Evolutionary conservation across 805 yeast species (phyloP).

Genomic region (Hemisphaericaspora nanyangensis): DNA sequence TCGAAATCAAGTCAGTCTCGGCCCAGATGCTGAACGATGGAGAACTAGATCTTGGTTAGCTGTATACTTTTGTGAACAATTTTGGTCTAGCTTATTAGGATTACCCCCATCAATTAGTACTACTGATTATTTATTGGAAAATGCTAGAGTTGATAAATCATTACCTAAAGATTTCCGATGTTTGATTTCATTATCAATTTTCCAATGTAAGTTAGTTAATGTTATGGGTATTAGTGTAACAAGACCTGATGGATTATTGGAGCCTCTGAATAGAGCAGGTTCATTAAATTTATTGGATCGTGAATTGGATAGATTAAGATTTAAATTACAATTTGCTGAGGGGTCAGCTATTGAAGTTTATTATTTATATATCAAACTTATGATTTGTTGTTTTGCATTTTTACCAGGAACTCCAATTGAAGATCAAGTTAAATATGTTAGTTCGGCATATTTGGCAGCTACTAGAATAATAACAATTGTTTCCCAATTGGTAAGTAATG

Average conservation of each 20-base stretch:
- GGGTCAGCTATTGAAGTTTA: conserved; percentile 72
- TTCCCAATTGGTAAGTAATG: conserved; percentile 60
- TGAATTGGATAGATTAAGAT: conserved; percentile 70
- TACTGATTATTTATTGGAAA: conserved; percentile 73
- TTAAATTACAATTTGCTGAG: conserved; percentile 58
- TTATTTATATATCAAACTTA: conserved; percentile 70
- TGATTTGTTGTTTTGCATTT: conserved; percentile 86
- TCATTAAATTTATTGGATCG: conserved; percentile 72
- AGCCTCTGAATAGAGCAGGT: conserved; percentile 77
- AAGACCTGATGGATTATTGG: conserved; percentile 85
- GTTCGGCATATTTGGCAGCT: conserved; percentile 74
- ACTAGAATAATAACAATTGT: conserved; percentile 78
- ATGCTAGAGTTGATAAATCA: conserved; percentile 61
- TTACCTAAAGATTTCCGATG: conserved; percentile 72
- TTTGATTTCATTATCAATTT: conserved; percentile 68
- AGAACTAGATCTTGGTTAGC: conserved; percentile 91
- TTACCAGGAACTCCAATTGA: conserved; percentile 85
- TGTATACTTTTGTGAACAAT: conserved; percentile 81
- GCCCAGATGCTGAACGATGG: conserved; percentile 90
- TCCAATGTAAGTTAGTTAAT: conserved; percentile 77
- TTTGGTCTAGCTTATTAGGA: conserved; percentile 86
- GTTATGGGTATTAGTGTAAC: conserved; percentile 85
- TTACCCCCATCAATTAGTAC: conserved; percentile 83
- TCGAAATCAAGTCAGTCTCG: conserved; percentile 78
- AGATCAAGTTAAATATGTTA: conserved; percentile 81